Conservation (phyloP, 1,284 basidiomycete species). For the Ustilago esculenta region DNA sequence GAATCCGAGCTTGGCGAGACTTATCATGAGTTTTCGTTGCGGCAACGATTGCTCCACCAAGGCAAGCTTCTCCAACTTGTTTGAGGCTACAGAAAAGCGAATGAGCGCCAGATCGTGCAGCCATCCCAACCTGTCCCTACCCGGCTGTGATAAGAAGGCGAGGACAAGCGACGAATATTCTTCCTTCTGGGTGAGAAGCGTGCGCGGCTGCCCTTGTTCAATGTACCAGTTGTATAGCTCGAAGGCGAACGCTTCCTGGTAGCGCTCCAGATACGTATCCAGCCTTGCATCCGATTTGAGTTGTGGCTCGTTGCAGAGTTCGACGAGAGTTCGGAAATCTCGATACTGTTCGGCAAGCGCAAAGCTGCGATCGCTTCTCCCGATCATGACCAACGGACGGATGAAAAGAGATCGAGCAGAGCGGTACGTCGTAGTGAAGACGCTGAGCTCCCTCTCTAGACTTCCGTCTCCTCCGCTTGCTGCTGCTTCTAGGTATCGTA, state of each 20-base stretch:
- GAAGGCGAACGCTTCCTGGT: slow-evolving; percentile 83
- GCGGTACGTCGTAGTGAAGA: slow-evolving; percentile 75
- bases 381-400: slow-evolving; percentile 78
- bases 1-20: slow-evolving; percentile 86
- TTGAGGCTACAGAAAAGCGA: slow-evolving; percentile 76
- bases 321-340: slow-evolving; percentile 83
- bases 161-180: slow-evolving; percentile 76
- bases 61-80: slow-evolving; percentile 72
- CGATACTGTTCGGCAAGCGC: slow-evolving; percentile 82
- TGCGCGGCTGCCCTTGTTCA: slow-evolving; percentile 74
- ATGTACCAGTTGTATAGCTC: slow-evolving; percentile 81
- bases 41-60: slow-evolving; percentile 70
- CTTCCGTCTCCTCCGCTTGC: slow-evolving; percentile 2
- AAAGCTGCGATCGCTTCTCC: slow-evolving; percentile 78
- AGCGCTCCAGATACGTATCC: slow-evolving; percentile 79
- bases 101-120: slow-evolving; percentile 83
- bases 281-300: slow-evolving; percentile 60
- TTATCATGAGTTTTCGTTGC: slow-evolving; percentile 79
- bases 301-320: slow-evolving; percentile 76
- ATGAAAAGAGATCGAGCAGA: slow-evolving; percentile 78
- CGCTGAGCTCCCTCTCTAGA: slow-evolving; percentile 71
- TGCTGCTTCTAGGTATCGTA: slow-evolving; percentile 63
- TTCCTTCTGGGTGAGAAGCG: slow-evolving; percentile 79
- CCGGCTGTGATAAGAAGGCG: slow-evolving; percentile 76
- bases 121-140: slow-evolving; percentile 79